Conservation (phyloP, 192 early-diverging fungal species). For the Backusella sp. region DNA sequence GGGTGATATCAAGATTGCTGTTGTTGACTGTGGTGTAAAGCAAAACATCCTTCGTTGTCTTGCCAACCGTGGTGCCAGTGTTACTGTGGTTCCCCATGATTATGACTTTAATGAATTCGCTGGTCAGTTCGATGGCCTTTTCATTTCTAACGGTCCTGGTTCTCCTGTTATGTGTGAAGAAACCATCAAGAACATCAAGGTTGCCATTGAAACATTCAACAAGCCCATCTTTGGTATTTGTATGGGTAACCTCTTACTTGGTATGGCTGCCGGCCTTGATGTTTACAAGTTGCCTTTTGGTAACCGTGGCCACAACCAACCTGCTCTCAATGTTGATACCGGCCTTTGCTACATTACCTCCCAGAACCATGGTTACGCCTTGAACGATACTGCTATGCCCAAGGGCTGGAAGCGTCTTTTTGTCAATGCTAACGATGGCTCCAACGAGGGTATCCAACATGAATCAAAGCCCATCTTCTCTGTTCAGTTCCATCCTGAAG, state of each 20-base stretch:
- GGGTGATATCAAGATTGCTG: constrained; percentile 80
- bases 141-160: constrained; percentile 93
- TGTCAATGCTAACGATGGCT: constrained; percentile 93
- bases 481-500: constrained; percentile 97
- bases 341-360: constrained; percentile 89
- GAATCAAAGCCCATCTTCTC: constrained; percentile 66
- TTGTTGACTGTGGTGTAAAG: constrained; percentile 92
- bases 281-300: constrained; percentile 90
- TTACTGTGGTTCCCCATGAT: constrained; percentile 87
- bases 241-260: constrained; percentile 94
- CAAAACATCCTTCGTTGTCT: constrained; percentile 90
- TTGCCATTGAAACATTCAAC: constrained; percentile 56
- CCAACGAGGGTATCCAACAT: constrained; percentile 93
- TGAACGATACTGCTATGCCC: constrained; percentile 67
- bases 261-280: constrained; percentile 84
- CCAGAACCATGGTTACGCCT: constrained; percentile 92
- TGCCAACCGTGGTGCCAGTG: constrained; percentile 71
- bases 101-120: constrained; percentile 62
- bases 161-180: constrained; percentile 65
- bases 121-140: constrained; percentile 82
- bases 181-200: constrained; percentile 71
- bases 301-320: constrained; percentile 97
- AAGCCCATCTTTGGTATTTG: constrained; percentile 96
- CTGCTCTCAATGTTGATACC: constrained; percentile 73
- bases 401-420: constrained; percentile 84